A percentile compares a stretch with the other conserved stretches of the same genome.
Evolutionary conservation across 2,329 filamentous ascomycete genomes (phyloP).

Genomic region (Venturia pyrina): DNA sequence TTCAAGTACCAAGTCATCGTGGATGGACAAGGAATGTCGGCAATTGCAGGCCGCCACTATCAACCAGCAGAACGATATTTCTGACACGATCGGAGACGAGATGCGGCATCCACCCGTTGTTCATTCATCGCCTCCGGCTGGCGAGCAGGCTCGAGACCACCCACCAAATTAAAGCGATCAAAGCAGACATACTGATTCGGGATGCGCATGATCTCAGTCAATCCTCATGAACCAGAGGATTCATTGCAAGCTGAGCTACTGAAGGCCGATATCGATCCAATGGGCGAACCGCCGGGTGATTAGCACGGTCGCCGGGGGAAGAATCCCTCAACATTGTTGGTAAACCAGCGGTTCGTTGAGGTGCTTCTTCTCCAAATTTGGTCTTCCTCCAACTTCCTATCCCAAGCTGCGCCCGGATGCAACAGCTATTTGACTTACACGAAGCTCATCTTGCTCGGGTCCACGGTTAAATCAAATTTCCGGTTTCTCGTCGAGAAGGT

Average conservation of each 20-base stretch:
- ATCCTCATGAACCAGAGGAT: background rate
- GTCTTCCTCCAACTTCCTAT: slow-evolving; percentile 28
- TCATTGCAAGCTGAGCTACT: background rate
- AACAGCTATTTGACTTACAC: slow-evolving; percentile 29
- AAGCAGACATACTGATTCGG: background rate
- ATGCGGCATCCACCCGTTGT: background rate
- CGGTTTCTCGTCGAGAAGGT: slow-evolving; percentile 16
- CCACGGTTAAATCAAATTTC: slow-evolving; percentile 17
- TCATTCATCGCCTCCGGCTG: background rate
- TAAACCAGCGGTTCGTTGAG: background rate
- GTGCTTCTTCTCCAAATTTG: slow-evolving; percentile 12
- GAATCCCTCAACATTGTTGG: background rate
- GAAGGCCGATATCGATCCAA: background rate
- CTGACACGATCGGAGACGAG: background rate
- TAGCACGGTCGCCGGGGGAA: background rate
- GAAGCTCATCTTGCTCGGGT: slow-evolving; percentile 29
- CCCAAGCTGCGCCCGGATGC: slow-evolving; percentile 19
- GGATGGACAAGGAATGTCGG: background rate
- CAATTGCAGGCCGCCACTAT: background rate
- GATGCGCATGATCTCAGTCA: background rate
- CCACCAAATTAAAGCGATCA: background rate
- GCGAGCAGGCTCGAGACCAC: background rate
- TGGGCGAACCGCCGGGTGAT: background rate
- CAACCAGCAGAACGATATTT: background rate
- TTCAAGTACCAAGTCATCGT: background rate